phyloP scores from a whole-genome alignment of 2,329 filamentous ascomycete species.

The Septoria linicola region DNA sequence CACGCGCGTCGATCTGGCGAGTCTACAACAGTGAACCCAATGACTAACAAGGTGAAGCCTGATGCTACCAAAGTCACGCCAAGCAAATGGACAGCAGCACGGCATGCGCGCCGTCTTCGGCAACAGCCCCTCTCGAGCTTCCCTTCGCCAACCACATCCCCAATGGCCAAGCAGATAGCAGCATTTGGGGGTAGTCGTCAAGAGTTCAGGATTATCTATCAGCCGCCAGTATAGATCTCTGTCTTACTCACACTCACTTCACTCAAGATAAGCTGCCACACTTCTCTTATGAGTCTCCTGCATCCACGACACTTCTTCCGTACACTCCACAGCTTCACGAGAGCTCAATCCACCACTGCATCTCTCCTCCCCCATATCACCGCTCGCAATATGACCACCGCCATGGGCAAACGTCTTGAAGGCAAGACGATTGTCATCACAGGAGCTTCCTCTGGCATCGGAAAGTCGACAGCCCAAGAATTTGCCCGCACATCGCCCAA shows the following conservation, averaged over 20 bases:
- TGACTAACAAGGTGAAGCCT: too few species aligned
- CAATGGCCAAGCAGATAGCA: constrained; percentile 1
- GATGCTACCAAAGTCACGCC: too few species aligned
- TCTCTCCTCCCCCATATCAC: constrained; percentile 1
- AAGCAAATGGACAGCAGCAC: too few species aligned
- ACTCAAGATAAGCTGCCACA: constrained; percentile 8
- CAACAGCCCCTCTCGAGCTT: too few species aligned
- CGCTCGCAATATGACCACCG: constrained; percentile 59
- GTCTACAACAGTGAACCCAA: too few species aligned
- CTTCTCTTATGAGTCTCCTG: constrained; percentile 18
- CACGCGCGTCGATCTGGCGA: too few species aligned
- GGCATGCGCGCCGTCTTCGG: too few species aligned
- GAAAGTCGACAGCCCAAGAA: constrained; percentile 77
- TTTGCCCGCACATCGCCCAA: constrained; percentile 83
- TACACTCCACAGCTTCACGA: constrained; percentile 12
- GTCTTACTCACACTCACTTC: not conserved
- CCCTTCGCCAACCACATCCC: too few species aligned
- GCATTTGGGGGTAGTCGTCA: constrained; percentile 8
- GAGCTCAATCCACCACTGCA: not conserved
- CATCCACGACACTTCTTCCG: constrained; percentile 16
- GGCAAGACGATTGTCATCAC: constrained; percentile 93
- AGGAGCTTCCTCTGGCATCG: constrained; percentile 91
- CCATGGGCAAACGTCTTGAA: constrained; percentile 76
- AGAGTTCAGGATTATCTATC: constrained; percentile 19
- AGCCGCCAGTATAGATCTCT: constrained; percentile 14